Base-by-base conservation (phyloP, 2,329 filamentous ascomycete species). In the Capronia coronata region DNA sequence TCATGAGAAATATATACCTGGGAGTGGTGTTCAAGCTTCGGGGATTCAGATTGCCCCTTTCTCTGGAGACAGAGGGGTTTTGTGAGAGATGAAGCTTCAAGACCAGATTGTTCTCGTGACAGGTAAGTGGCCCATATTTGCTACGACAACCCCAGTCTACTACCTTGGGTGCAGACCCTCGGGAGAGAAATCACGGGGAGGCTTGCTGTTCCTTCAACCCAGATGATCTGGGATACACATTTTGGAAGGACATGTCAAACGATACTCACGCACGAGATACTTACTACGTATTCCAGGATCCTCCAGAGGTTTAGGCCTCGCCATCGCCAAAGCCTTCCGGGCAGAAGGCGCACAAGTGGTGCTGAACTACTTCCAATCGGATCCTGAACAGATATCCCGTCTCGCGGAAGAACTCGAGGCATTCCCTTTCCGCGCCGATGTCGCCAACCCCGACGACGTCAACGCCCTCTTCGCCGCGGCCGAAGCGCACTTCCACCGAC, bases 81-180 rank as follows among this genome's bases (percentile, higher is more conserved):
- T n/a, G 3, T 9, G 3, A 10, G 21, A 43, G 18, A 56, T 56
- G 53, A 49, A 39, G 37, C 49, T 56, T 14, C 18, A 46, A 22
- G 53, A 56, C 13, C 53, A 52, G 29, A 16, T 52, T 38, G 53
- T 56, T 16, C 53, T 56, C 8, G 53, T 56, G 3, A 56, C 53
- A 35, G 53, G 53, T 56, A 48, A 45, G 46, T 47, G 9, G 14
- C 30, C 30, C 6, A 6, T 6, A 6, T 14, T 6, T 16, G 1
- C 2, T 16, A 14, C 14, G n/a, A n/a, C n/a, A n/a, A n/a, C n/a
- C n/a, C n/a, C n/a, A n/a, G n/a, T n/a, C n/a, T n/a, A n/a, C n/a
- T n/a, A n/a, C n/a, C n/a, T n/a, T n/a, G n/a, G n/a, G n/a, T n/a
- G n/a, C n/a, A n/a, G n/a, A n/a, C n/a, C n/a, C n/a, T n/a, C n/a